These are phyloP conservation scores for Saksenaea oblongispora DNA, from an alignment of 371 early-diverging fungal species.

Conservation along the genomic window DNA sequence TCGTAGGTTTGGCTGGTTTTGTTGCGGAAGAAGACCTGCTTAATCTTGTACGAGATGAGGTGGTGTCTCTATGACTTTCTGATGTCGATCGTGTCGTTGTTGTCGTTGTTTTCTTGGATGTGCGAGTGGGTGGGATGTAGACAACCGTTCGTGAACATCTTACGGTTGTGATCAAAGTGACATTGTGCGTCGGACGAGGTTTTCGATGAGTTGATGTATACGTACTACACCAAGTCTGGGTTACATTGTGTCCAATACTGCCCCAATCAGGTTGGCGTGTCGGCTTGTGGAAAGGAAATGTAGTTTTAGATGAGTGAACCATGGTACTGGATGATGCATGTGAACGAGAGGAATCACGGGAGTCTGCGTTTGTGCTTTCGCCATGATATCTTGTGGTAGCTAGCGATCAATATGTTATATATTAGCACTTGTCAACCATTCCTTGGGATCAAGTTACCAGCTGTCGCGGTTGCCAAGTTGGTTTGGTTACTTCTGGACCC, in stretches of 20 bases:
- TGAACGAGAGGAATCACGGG: neutral
- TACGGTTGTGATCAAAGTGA: neutral
- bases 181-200: neutral
- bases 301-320: neutral
- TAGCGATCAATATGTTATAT: neutral
- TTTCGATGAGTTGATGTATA: neutral
- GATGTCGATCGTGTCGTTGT: neutral
- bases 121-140: neutral
- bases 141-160: neutral
- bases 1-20: neutral
- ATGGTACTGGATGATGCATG: neutral
- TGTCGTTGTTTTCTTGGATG: neutral
- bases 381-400: neutral
- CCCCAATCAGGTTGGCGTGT: neutral
- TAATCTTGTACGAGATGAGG: neutral
- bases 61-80: neutral
- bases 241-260: neutral
- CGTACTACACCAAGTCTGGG: neutral
- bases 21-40: neutral
- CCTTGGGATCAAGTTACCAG: no score
- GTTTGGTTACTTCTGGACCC: no score
- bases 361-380: neutral
- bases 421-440: no score
- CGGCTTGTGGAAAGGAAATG: neutral
- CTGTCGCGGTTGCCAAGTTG: no score